A percentile compares a stretch with the other conserved stretches of the same genome.
These are phyloP conservation scores for Xylariaceae sp. DNA, from an alignment of 2,329 filamentous ascomycete species.

Conservation along the genomic window DNA sequence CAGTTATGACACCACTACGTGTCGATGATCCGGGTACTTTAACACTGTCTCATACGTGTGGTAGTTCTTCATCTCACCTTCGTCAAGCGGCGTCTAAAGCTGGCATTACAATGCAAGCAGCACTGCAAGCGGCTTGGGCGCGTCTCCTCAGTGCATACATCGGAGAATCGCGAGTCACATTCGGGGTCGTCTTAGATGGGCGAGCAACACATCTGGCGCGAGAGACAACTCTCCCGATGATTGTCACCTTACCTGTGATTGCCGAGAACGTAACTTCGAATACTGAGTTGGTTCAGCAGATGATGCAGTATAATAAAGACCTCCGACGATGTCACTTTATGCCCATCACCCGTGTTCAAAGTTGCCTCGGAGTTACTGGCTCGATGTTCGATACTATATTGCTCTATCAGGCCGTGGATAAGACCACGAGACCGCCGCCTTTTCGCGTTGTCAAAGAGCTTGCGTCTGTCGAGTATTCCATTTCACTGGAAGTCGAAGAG, in stretches of 20 bases:
- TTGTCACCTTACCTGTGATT: conserved; percentile 73
- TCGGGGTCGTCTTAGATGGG: conserved; percentile 77
- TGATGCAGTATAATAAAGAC: conserved; percentile 62
- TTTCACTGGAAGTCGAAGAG: conserved; percentile 77
- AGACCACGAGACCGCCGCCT: conserved; percentile 27
- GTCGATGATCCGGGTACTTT: conserved; percentile 35
- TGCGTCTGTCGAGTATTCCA: conserved; percentile 68
- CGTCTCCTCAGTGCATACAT: conserved; percentile 70
- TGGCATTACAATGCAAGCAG: conserved; percentile 71
- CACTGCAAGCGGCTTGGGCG: conserved; percentile 74
- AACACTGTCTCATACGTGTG: conserved; percentile 38
- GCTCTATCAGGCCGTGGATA: conserved; percentile 66
- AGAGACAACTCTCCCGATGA: conserved; percentile 66
- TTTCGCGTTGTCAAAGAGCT: conserved; percentile 64
- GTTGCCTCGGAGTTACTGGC: conserved; percentile 61
- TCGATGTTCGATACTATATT: conserved; percentile 80
- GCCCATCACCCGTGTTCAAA: conserved; percentile 67
- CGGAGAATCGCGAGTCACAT: conserved; percentile 69
- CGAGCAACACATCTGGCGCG: conserved; percentile 59
- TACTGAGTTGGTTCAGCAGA: conserved; percentile 51
- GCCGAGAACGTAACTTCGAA: conserved; percentile 54
- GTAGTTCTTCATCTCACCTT: conserved; percentile 43
- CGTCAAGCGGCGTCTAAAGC: conserved; percentile 51
- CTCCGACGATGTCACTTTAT: conserved; percentile 68
- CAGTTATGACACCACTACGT: conserved; percentile 64